Base-by-base conservation (phyloP, 305 asterid genomes). In the Lippia alba region DNA sequence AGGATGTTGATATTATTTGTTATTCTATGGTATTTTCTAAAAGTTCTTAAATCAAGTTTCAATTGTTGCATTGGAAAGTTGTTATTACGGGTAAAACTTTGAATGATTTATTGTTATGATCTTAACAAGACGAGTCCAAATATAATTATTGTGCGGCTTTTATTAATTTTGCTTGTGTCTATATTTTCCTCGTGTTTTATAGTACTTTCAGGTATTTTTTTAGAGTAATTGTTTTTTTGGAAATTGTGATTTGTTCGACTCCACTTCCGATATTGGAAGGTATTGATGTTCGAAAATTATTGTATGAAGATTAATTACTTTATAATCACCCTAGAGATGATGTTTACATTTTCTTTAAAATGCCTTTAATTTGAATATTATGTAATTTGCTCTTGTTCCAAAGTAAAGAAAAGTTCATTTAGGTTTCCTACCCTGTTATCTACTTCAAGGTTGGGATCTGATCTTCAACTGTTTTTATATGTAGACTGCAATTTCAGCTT, bases 401-500 rank as follows among this genome's bases (percentile, higher is more conserved):
- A 33, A 49, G 36, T 48, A 18, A 15, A n/a, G 64, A 49, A 58
- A 7, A 58, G 50, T 46, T 44, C 14, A 33, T 57, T 18, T 46
- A 17, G 17, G 62, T 62, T 65, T 45, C 11, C 3, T 14, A 1
- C 33, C 45, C 70, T 51, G 18, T 65, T 40, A 61, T 62, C 18
- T 46, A 15, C 10, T 12, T 57, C 16, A 39, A 20, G 56, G 33
- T 59, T 57, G 56, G 0, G 56, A 8, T 74, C 69, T 80, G 50
- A 78, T 74, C 7, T 58, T 19, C 24, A 41, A 69, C 55, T 58
- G 44, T 63, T 80, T 62, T 18, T 61, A 64, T 61, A 46, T 80
- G 78, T 72, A 94, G 99, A 91, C 96, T 60, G 90, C 99, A 48
- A 88, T 94, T 62, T 90, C 97, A 40, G 99, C 99, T 69, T 82